Percentiles rank a stretch among this genome's conserved stretches.
phyloP scores from a whole-genome alignment of 306 rosid genomes.

The Vigna mungo region DNA sequence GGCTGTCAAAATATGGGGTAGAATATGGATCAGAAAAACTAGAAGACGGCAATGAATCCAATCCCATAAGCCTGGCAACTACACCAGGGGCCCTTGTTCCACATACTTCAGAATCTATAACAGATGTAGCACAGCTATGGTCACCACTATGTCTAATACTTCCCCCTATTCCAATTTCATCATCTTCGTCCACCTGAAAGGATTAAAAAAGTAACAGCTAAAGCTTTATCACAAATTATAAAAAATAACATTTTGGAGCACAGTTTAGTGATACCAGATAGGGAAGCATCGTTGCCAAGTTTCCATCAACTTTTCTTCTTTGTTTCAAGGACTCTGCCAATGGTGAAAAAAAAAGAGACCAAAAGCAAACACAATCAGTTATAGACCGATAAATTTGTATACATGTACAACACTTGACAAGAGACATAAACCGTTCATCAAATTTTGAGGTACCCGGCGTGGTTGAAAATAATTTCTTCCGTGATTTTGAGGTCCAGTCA shows the following conservation, averaged over 20 bases:
- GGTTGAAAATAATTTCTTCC: slow-evolving; percentile 73
- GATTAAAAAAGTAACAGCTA: slow-evolving; percentile 26
- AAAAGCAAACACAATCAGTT: slow-evolving; percentile 15
- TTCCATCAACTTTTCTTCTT: slow-evolving; percentile 58
- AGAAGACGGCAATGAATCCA: slow-evolving; percentile 76
- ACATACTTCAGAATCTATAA: slow-evolving; percentile 69
- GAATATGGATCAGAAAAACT: slow-evolving; percentile 55
- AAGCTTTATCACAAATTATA: slow-evolving; percentile 22
- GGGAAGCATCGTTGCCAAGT: slow-evolving; percentile 51
- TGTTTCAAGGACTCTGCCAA: slow-evolving; percentile 56
- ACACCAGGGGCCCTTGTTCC: slow-evolving; percentile 72
- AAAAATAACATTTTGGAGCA: slow-evolving; percentile 4
- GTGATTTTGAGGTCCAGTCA: slow-evolving; percentile 84
- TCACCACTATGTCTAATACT: slow-evolving; percentile 60
- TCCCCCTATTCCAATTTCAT: slow-evolving; percentile 52
- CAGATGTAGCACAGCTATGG: slow-evolving; percentile 73
- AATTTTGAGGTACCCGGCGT: slow-evolving; percentile 59
- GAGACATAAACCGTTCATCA: slow-evolving; percentile 8
- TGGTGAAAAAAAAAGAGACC: slow-evolving; percentile 22
- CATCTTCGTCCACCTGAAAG: slow-evolving; percentile 65
- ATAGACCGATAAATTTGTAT: slow-evolving; percentile 2
- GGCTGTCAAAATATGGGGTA: slow-evolving; percentile 56
- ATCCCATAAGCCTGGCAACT: slow-evolving; percentile 87
- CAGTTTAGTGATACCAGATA: slow-evolving; percentile 50
- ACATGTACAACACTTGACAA: slow-evolving; percentile 13